Conservation (phyloP, 2,329 filamentous ascomycete species). For the Ramularia collo-cygni region DNA sequence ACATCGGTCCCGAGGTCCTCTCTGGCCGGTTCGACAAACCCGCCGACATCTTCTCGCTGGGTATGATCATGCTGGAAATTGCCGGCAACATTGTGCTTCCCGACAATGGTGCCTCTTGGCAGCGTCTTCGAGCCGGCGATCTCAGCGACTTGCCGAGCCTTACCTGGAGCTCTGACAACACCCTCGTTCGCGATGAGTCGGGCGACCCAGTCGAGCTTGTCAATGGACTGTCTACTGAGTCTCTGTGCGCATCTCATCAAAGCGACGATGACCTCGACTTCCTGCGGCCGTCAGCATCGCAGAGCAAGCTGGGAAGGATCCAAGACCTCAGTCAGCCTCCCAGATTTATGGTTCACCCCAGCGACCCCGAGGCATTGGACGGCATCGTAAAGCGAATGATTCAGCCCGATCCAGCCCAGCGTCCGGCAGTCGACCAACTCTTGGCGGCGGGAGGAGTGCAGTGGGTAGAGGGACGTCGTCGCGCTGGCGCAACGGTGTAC, state of each 20-base stretch:
- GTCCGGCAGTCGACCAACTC: constrained; percentile 69
- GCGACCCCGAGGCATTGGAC: constrained; percentile 70
- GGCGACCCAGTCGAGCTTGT: constrained; percentile 50
- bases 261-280: constrained; percentile 32
- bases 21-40: constrained; percentile 81
- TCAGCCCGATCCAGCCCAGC: constrained; percentile 61
- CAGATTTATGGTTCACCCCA: constrained; percentile 76
- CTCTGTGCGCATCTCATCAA: constrained; percentile 20
- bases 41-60: constrained; percentile 88
- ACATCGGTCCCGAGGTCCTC: constrained; percentile 90
- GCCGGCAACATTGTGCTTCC: constrained; percentile 90
- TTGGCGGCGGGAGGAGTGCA: constrained; percentile 65
- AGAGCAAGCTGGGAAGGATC: constrained; percentile 24
- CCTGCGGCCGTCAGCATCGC: constrained; percentile 25
- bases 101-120: constrained; percentile 87
- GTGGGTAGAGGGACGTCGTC: constrained; percentile 72
- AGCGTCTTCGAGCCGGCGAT: constrained; percentile 80
- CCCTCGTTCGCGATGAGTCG: constrained; percentile 65
- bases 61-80: constrained; percentile 89
- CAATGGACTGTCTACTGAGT: constrained; percentile 24
- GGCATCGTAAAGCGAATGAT: constrained; percentile 85
- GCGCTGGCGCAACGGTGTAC: constrained; percentile 86
- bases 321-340: constrained; percentile 63
- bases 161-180: constrained; percentile 68
- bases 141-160: constrained; percentile 82